Evolutionary conservation across 768 basidiomycete species (phyloP), one percentile per base, ranked within the genome.

Genomic region (Nidularia pulvinata): DNA sequence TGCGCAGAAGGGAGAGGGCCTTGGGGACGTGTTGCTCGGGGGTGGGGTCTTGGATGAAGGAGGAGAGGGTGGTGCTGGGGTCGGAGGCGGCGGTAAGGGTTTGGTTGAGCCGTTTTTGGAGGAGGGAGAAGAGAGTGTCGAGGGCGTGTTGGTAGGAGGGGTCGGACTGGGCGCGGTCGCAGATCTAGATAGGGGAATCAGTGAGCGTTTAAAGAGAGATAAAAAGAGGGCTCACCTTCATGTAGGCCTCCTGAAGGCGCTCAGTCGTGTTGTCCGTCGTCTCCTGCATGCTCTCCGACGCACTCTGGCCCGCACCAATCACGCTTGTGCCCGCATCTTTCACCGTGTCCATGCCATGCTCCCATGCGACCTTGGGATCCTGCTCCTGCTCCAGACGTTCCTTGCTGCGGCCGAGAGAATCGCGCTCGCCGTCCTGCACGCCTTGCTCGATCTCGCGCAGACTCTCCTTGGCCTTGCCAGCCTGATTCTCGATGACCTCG

Each of bases 261-360:
- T 60, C 52, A 9, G 65, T 66, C 0, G 81, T 77, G 43, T 73
- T 71, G 11, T 79, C 69, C 0, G 72, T 64, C 37, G 72, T 64
- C 11, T 86, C 80, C 57, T 85, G 67, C 1, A 72, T 66, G 5
- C 73, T 70, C 0, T 61, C 66, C 2, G 72, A 69, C 3, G 75
- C 73, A 1, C 66, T 64, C 59, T 87, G 83, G 3, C 73, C 71
- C 0, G 71, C 72, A 3, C 81, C 85, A 30, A 90, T 89, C 6
- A 75, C 78, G 33, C 71, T 71, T 0, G 78, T 80, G 6, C 89
- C 89, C 0, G 71, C 74, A 9, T 69, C 76, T 63, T 86, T 89
- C 7, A 81, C 71, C 0, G 77, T 78, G 33, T 89, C 89, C 82
- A 90, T 85, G 0, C 83, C 77, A 57, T 81, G 80, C 67, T 88